Conservation (phyloP, 345 rosid genomes). For the Populus tremula region DNA sequence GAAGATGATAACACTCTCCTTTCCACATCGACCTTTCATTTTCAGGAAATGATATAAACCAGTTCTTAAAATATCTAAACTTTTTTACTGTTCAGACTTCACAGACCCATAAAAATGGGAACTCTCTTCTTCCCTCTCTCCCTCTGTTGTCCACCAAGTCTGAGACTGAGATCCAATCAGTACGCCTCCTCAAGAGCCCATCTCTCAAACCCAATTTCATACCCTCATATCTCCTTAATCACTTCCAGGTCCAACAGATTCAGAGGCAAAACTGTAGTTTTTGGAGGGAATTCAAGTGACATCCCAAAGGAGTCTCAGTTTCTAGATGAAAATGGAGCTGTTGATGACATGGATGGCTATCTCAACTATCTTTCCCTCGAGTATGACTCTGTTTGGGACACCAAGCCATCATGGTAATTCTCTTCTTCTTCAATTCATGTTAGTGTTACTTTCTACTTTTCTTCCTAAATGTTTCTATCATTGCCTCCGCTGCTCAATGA, state of each 20-base stretch:
- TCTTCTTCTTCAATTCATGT: background rate
- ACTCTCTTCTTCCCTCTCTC: constrained; percentile 26
- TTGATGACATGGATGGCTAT: constrained; percentile 88
- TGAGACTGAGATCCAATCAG: constrained; percentile 11
- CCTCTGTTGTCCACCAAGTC: background rate
- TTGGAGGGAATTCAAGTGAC: constrained; percentile 41
- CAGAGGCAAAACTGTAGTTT: constrained; percentile 31
- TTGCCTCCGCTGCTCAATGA: background rate
- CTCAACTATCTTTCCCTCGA: constrained; percentile 83
- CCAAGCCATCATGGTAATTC: constrained; percentile 80
- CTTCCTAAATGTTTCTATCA: background rate
- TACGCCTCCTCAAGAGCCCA: constrained; percentile 12
- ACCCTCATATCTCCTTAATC: background rate
- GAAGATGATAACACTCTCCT: background rate
- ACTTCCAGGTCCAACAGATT: constrained; percentile 15
- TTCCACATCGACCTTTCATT: background rate
- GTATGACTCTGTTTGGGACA: constrained; percentile 99
- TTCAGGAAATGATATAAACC: background rate
- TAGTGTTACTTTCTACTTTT: background rate
- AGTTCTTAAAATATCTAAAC: background rate
- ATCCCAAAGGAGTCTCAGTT: constrained; percentile 45
- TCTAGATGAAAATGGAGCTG: constrained; percentile 59
- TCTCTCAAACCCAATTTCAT: constrained; percentile 1
- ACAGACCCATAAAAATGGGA: background rate
- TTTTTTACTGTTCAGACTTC: background rate